Percentiles rank a stretch among this genome's conserved stretches.
Evolutionary conservation across 495 filamentous ascomycete species (phyloP).

Genomic region (Trichoderma parareesei): DNA sequence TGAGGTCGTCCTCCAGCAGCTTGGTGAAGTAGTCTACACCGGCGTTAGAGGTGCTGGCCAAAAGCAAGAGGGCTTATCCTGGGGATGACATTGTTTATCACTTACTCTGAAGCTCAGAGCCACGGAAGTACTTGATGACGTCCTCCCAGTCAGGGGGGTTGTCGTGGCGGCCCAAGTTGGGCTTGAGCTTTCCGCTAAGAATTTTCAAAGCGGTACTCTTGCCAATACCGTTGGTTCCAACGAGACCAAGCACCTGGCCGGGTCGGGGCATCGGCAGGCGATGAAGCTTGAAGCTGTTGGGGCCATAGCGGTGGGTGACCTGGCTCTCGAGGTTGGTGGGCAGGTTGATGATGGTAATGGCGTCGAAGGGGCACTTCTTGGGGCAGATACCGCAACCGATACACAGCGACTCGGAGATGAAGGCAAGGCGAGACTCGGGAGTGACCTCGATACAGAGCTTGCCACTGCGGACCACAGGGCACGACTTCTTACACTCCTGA

Average conservation of each 20-base stretch:
- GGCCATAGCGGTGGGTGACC: slow-evolving; percentile 96
- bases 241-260: slow-evolving; percentile 92
- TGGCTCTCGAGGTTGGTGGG: slow-evolving; percentile 96
- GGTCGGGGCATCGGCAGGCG: slow-evolving; percentile 90
- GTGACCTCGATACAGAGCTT: slow-evolving; percentile 96
- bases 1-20: slow-evolving; percentile 88
- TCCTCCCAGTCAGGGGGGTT: slow-evolving; percentile 99
- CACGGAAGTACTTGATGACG: slow-evolving; percentile 94
- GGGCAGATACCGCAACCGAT: slow-evolving; percentile 99
- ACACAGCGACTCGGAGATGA: slow-evolving; percentile 91
- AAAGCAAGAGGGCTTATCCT: neutral
- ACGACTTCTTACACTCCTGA: slow-evolving; percentile 98
- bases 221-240: slow-evolving; percentile 98
- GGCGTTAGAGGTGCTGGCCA: neutral
- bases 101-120: slow-evolving; percentile 92
- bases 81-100: neutral
- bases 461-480: slow-evolving; percentile 91
- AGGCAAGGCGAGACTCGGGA: slow-evolving; percentile 86
- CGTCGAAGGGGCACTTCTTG: slow-evolving; percentile 98
- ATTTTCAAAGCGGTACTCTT: slow-evolving; percentile 99
- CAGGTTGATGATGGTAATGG: slow-evolving; percentile 98
- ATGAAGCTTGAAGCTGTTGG: slow-evolving; percentile 99
- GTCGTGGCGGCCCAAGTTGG: slow-evolving; percentile 88
- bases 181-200: slow-evolving; percentile 95
- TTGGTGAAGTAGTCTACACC: slow-evolving; percentile 91